Base-by-base conservation (phyloP, 371 early-diverging fungal species). In the Umbelopsis sp. region DNA sequence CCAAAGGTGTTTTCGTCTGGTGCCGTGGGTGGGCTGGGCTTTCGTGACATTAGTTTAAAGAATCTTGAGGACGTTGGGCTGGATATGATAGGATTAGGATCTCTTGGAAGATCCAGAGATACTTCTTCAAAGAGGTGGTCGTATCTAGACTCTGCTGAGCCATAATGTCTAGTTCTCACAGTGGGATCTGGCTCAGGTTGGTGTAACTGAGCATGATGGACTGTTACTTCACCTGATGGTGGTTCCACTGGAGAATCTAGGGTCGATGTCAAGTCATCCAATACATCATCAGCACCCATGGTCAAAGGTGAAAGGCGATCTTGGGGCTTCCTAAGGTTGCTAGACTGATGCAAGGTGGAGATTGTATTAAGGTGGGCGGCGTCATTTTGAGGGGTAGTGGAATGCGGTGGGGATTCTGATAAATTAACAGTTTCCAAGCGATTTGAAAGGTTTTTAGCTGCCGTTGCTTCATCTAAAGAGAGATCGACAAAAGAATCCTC, bases 41-140 rank as follows among this genome's bases (percentile, higher is more conserved):
- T 70, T 24, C 83, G 77, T 53, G 81, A 78, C 71, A 81, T 80
- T 48, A 81, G 80, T 53, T 79, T 79, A 57, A 81, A 68, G 0
- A 80, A 64, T 32, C 77, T 75, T 29, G 80, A 76, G 18, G 73
- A 63, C 0, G 72, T 52, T 10, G 72, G 50, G 14, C 44, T 38
- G 4, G 69, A 44, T 51, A 50, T 45, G n/a, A 53, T 66, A 14
- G 38, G 37, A 52, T 35, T 16, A 29, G 46, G 53, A 35, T 79
- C 78, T 63, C 81, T 71, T 12, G 84, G 84, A 9, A 84, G 67
- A 65, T 84, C 84, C 18, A 84, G 57, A 4, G 84, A 84, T 1
- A 84, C 84, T 66, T 84, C 84, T 67, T 84, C 84, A 72, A 84
- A 84, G 50, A 84, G 79, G 50, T 84, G 82, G 41, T 84, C 84